Conservation (phyloP, 2,329 filamentous ascomycete genomes). For the Calonectria naviculata region DNA sequence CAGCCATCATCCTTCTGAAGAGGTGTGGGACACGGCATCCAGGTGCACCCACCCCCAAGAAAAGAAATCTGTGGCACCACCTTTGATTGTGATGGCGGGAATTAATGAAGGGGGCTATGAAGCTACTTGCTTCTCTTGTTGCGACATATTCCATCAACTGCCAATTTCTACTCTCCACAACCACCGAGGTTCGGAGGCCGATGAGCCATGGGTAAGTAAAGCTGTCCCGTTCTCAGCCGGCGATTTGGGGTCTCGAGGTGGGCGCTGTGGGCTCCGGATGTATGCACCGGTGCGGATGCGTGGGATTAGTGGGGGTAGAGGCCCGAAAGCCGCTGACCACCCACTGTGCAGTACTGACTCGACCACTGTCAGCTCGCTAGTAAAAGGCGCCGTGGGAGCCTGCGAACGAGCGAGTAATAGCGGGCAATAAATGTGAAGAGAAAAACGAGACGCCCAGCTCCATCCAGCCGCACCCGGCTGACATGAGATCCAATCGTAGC, state of each 20-base stretch:
- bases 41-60: conserved; percentile 14
- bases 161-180: conserved; percentile 20
- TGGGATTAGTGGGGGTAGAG: conserved; percentile 34
- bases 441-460: neutral
- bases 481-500: neutral
- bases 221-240: conserved; percentile 36
- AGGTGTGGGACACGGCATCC: conserved; percentile 27
- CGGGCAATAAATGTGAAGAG: neutral
- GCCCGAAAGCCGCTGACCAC: conserved; percentile 35
- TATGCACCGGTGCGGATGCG: conserved; percentile 31
- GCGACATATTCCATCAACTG: conserved; percentile 1
- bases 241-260: conserved; percentile 25
- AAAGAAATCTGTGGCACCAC: conserved; percentile 26
- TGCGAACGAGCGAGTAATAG: neutral
- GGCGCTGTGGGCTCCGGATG: conserved; percentile 23
- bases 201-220: conserved; percentile 12
- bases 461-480: conserved; percentile 3
- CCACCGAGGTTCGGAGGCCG: conserved; percentile 36
- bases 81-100: neutral
- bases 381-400: neutral
- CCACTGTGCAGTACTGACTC: conserved; percentile 19
- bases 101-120: conserved; percentile 17
- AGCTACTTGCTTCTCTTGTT: conserved; percentile 28
- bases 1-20: conserved; percentile 23
- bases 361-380: conserved; percentile 10